Base-by-base conservation (phyloP, 225 moss, liverwort and hornwort species). In the Polytrichum commune region DNA sequence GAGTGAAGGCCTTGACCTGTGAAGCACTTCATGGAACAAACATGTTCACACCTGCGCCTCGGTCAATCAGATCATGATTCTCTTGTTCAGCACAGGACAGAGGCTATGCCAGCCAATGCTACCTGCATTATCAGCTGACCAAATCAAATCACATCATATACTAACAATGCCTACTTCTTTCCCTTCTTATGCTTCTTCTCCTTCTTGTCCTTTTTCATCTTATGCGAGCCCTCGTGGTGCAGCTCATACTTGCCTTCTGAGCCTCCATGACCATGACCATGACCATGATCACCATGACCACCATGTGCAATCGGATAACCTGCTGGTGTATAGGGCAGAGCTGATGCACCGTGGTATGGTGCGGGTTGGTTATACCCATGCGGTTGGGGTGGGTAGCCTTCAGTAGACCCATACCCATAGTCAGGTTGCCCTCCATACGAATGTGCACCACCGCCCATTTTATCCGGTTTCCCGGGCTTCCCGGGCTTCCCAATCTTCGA, bases 301-400 rank as follows among this genome's bases (percentile, higher is more conserved):
- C 56, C 83, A 72, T 86, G 78, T 62, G 57, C 81, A 81, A 74
- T 69, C 72, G 78, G 76, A 69, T 80, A 73, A 61, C 56, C 80
- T 56, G 73, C 70, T 30, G 72, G 65, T 13, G 70, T 64, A 53
- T 76, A 76, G 8, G 69, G 76, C 66, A 33, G 60, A 13, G 69
- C 71, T 6, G 77, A 60, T 7, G 68, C 68, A 6, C 53, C 68
- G 72, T 80, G 65, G 60, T 78, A 76, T 32, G 73, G 74, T 33
- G 78, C 28, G 7, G 69, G 20, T 6, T 28, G 57, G 27, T 19
- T 18, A 60, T 70, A 58, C 29, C 68, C 65, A 22, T 68, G 54
- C 19, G 60, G 18, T 18, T 3, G 64, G n/a, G 84, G 72, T 7
- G 73, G 65, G 32, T 73, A 73, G 25, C 32, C 56, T 54, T 32